Conservation (phyloP, 176 grass and related monocot species). For the Tuctoria greenei region DNA sequence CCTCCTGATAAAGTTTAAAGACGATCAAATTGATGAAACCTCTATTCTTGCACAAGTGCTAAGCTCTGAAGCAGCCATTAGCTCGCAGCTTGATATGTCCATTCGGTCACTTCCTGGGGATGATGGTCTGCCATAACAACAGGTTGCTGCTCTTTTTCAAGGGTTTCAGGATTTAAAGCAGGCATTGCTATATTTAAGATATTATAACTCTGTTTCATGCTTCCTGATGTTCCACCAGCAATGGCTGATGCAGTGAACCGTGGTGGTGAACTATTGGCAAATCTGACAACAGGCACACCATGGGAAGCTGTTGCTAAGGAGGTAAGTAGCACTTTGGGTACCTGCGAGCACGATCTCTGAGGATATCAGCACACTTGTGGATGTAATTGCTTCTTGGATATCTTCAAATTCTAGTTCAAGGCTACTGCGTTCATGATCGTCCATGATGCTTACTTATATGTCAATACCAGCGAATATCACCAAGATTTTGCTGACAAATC, state of each 20-base stretch:
- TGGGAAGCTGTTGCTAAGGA: slow-evolving; percentile 88
- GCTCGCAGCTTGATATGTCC: slow-evolving; percentile 84
- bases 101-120: slow-evolving; percentile 87
- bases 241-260: slow-evolving; percentile 92
- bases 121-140: slow-evolving; percentile 84
- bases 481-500: slow-evolving; percentile 19
- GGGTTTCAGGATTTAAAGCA: neutral
- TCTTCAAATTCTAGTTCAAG: slow-evolving; percentile 76
- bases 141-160: slow-evolving; percentile 44
- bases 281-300: slow-evolving; percentile 78
- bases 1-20: slow-evolving; percentile 92
- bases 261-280: slow-evolving; percentile 74
- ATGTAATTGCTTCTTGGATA: slow-evolving; percentile 73
- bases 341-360: slow-evolving; percentile 66
- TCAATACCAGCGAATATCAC: slow-evolving; percentile 8
- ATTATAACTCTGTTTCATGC: slow-evolving; percentile 47
- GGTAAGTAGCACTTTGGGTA: slow-evolving; percentile 71
- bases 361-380: slow-evolving; percentile 70
- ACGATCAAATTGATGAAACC: slow-evolving; percentile 96
- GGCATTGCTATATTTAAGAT: neutral
- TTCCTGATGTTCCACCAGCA: slow-evolving; percentile 90
- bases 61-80: slow-evolving; percentile 84
- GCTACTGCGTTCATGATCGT: slow-evolving; percentile 58
- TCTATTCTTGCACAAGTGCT: slow-evolving; percentile 75
- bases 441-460: neutral